These are phyloP conservation scores for Daldinia sp. DNA, from an alignment of 2,329 filamentous ascomycete species.

Conservation along the genomic window DNA sequence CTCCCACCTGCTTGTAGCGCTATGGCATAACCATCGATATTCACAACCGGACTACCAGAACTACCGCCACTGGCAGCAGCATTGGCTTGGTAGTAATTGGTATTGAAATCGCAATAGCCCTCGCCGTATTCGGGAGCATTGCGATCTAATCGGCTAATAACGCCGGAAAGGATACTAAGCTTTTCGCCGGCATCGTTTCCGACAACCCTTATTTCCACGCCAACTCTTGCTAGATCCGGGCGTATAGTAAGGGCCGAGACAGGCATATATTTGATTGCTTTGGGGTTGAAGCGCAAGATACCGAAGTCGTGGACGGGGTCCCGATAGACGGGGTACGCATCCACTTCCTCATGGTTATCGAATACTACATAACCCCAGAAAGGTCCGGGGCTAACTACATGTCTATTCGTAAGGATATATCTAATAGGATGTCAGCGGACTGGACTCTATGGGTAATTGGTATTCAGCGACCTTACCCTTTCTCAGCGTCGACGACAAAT, in stretches of 20 bases:
- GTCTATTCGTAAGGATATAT: constrained; percentile 86
- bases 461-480: constrained; percentile 57
- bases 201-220: constrained; percentile 93
- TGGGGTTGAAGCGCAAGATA: constrained; percentile 94
- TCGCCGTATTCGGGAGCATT: constrained; percentile 98
- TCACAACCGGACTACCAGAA: constrained; percentile 97
- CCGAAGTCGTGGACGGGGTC: constrained; percentile 99
- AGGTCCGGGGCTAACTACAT: constrained; percentile 93
- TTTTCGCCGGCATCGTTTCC: constrained; percentile 99
- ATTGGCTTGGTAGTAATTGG: constrained; percentile 96
- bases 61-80: constrained; percentile 96
- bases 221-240: constrained; percentile 88
- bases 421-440: constrained; percentile 45
- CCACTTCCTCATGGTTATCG: constrained; percentile 97
- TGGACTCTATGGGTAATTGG: neutral
- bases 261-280: constrained; percentile 96
- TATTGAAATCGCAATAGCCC: constrained; percentile 97
- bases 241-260: constrained; percentile 80
- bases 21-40: constrained; percentile 90
- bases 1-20: constrained; percentile 93
- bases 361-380: constrained; percentile 99
- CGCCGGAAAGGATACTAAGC: constrained; percentile 94
- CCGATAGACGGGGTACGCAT: constrained; percentile 95
- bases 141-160: constrained; percentile 93
- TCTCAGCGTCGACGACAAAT: constrained; percentile 95